These are phyloP conservation scores for Austroboletus niveus DNA, from an alignment of 1,284 basidiomycete genomes.

Conservation along the genomic window DNA sequence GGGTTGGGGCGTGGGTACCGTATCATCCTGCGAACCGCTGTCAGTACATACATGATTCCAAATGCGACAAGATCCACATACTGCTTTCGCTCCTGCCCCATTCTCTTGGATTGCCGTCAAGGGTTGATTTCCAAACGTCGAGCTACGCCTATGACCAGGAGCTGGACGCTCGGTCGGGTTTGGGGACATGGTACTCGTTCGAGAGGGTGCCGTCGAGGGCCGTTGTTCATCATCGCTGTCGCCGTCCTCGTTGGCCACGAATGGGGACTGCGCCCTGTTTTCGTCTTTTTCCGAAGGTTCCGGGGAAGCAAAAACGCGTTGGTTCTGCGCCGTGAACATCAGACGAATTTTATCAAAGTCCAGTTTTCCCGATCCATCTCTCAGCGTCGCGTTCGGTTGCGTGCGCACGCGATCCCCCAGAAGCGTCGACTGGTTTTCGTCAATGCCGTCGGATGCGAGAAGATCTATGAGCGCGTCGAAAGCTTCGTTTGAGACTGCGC, in stretches of 20 bases:
- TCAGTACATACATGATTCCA: constrained; percentile 1
- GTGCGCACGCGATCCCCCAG: neutral
- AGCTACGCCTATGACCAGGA: constrained; percentile 23
- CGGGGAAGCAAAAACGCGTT: neutral
- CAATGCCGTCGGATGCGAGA: constrained; percentile 30
- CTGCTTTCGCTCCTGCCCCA: constrained; percentile 7
- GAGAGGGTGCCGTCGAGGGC: constrained; percentile 13
- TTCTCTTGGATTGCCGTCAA: constrained; percentile 12
- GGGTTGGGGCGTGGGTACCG: constrained; percentile 1
- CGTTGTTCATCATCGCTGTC: constrained; percentile 21
- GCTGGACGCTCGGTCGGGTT: constrained; percentile 1
- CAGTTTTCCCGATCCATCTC: constrained; percentile 30
- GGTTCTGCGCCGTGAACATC: constrained; percentile 25
- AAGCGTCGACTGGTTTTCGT: constrained; percentile 10
- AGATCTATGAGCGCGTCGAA: constrained; percentile 36
- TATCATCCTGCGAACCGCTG: constrained; percentile 10
- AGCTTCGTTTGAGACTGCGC: constrained; percentile 24
- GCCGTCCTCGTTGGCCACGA: constrained; percentile 3
- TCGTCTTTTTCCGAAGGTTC: neutral
- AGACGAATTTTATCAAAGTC: constrained; percentile 32
- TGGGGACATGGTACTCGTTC: constrained; percentile 19
- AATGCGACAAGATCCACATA: constrained; percentile 3
- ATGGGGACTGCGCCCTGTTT: neutral
- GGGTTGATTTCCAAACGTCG: constrained; percentile 23
- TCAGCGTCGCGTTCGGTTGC: constrained; percentile 10